Base-by-base conservation (phyloP, 169 alveolate species). In the Cardiosporidium cionae region DNA sequence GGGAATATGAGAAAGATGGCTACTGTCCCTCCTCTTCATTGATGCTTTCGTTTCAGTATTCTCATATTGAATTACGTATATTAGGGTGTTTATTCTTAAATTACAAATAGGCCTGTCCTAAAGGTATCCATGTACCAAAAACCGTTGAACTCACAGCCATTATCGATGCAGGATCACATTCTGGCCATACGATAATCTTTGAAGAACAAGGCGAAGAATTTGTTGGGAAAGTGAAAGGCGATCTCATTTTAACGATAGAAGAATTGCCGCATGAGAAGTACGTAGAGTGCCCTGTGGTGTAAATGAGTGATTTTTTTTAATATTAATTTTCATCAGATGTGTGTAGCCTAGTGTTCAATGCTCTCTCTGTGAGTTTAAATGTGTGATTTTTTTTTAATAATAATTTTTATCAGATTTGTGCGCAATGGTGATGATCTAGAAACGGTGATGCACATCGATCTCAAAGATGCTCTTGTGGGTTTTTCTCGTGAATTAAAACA, bases 191-290 rank as follows among this genome's bases (percentile, higher is more conserved):
- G 32, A 76, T 80, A 6, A 63, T 67, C 16, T 84, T 84, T 64
- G 89, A 79, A 23, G 89, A 85, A 6, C 72, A 79, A 44, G 89
- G 86, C 6, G 89, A 84, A 35, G 80, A 84, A 5, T 52, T 69
- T 3, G 35, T 84, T 3, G 77, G 80, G 31, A 79, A 75, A 25
- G 89, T 79, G 25, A 82, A 84, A 27, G 89, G 89, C 2, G 86
- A 84, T 29, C 58, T 84, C 22, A 53, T 80, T 3, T 29, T 84
- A 1, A 79, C 58, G 31, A 68, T 84, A 3, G 75, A 70, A 23
- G 89, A 84, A 34, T 65, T 84, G 23, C 86, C 84, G 7, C 72
- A 84, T 33, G 25, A 70, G 3, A 44, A 70, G 70, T 83, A 35
- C n/a, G n/a, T n/a, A n/a, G n/a, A n/a, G n/a, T n/a, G n/a, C n/a